A percentile compares a stretch with the other conserved stretches of the same genome.
These are phyloP conservation scores for Colletotrichum sp. DNA, from an alignment of 2,329 filamentous ascomycete genomes.

Conservation along the genomic window DNA sequence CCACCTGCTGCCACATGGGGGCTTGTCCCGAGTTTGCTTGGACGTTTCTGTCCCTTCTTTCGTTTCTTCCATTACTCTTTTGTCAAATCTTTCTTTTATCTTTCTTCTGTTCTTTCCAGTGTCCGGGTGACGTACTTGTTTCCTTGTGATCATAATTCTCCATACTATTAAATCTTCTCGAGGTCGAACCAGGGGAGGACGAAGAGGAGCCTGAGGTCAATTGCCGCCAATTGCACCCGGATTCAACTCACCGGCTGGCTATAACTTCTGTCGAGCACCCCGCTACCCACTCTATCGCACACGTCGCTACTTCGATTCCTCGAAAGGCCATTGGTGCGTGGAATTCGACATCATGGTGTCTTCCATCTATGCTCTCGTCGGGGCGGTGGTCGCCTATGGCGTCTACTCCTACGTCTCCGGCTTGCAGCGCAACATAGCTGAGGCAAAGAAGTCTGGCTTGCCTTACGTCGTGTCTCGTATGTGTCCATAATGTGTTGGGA, in stretches of 20 bases:
- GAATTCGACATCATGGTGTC: slow-evolving; percentile 35
- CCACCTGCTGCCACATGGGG: neutral
- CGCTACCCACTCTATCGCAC: neutral
- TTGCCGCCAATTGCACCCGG: neutral
- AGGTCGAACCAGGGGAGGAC: neutral
- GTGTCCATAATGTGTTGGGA: slow-evolving; percentile 27
- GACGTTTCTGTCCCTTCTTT: slow-evolving; percentile 9
- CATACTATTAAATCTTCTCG: neutral
- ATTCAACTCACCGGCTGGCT: neutral
- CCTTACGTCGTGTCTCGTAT: slow-evolving; percentile 59
- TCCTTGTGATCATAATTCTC: neutral
- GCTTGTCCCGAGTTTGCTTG: neutral
- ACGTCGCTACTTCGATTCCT: neutral
- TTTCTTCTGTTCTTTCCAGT: neutral
- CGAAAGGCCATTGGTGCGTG: neutral
- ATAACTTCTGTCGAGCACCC: neutral
- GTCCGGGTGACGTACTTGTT: neutral
- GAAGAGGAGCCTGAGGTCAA: neutral
- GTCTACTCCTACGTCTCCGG: slow-evolving; percentile 34
- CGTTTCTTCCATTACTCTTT: slow-evolving; percentile 6
- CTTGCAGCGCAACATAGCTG: slow-evolving; percentile 50
- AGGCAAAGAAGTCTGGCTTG: slow-evolving; percentile 55
- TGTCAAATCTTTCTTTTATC: neutral
- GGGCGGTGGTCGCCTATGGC: slow-evolving; percentile 36
- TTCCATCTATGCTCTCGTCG: slow-evolving; percentile 37